Base-by-base conservation (phyloP, 2,329 filamentous ascomycete species). In the Botryotinia globosa region DNA sequence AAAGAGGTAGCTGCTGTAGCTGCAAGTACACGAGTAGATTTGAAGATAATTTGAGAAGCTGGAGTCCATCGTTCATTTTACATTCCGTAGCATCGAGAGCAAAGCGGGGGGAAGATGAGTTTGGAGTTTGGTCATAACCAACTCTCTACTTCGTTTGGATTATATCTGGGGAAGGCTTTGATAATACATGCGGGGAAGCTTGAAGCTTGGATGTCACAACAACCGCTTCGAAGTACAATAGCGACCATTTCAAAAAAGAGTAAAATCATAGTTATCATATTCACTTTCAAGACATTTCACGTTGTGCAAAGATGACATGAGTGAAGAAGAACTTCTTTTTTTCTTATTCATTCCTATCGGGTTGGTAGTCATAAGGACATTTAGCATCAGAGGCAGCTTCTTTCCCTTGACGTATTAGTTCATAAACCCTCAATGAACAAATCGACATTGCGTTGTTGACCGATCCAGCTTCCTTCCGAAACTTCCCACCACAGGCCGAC, bases 401-500 rank as follows among this genome's bases (percentile, higher is more conserved):
- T 75, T 62, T 77, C 73, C 79, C 69, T 77, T 74, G 74, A 72
- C 77, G 79, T 74, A 76, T 68, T 77, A 67, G 42, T 79, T 78
- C 72, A 75, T 76, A 80, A 80, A 81, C 75, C 74, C 77, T 77
- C 75, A 76, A 76, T 77, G 75, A 70, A 79, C 79, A 80, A 79
- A 77, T 77, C 80, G 80, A 81, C 73, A 74, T 74, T 69, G 69
- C 45, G 59, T 44, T 45, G 39, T 80, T 81, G 78, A 80, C 80
- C 78, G 77, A 76, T 77, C 75, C 78, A 77, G 61, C 76, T 79
- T 79, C 80, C 79, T 77, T 76, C 74, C 74, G 73, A 77, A 75
- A 73, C 74, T 77, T 77, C 74, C 78, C 77, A 77, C 78, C 81
- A 83, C 78, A 79, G 63, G 80, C 79, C 79, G 76, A 79, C 78